These are phyloP conservation scores for Blastomyces parvus DNA, from an alignment of 2,329 filamentous ascomycete species.

Conservation along the genomic window DNA sequence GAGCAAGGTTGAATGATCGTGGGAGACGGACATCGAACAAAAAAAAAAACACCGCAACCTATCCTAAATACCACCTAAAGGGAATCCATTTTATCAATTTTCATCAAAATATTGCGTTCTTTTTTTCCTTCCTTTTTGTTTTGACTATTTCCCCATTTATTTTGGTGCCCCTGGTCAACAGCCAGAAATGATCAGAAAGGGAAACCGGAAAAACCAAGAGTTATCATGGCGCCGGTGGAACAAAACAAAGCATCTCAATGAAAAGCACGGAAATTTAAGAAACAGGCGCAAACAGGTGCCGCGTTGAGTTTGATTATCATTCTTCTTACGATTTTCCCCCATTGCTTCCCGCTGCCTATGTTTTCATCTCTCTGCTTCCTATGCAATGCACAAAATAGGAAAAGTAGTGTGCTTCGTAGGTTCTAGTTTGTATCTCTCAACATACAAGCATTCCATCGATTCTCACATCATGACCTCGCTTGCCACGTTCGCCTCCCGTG, in stretches of 20 bases:
- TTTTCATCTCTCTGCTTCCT: background rate
- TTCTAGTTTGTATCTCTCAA: background rate
- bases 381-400: background rate
- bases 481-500: background rate
- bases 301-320: background rate
- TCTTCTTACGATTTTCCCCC: background rate
- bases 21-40: background rate
- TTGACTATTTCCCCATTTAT: background rate
- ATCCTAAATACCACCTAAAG: background rate
- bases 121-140: background rate
- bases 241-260: background rate
- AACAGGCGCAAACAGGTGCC: background rate
- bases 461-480: background rate
- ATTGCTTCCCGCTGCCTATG: background rate
- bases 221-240: background rate
- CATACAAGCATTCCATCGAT: background rate
- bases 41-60: background rate
- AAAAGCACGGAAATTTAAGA: background rate
- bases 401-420: background rate
- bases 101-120: background rate
- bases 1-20: conserved; percentile 80
- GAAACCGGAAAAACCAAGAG: background rate
- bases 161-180: background rate
- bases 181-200: background rate
- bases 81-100: background rate